These are phyloP conservation scores for Jaapia argillacea DNA, from an alignment of 768 basidiomycete genomes.

Conservation along the genomic window DNA sequence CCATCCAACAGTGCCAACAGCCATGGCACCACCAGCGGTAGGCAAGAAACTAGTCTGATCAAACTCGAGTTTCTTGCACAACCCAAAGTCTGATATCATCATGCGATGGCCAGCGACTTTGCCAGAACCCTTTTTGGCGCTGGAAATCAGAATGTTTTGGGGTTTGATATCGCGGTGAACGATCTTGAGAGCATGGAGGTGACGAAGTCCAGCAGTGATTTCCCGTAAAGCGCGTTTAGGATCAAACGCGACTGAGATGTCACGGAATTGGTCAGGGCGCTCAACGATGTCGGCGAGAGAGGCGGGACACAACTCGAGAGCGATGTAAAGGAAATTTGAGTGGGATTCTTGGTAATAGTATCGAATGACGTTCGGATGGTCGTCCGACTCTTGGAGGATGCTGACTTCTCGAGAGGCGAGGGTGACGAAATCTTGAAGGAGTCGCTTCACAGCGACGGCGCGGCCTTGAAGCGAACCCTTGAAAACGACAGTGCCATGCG, in stretches of 20 bases:
- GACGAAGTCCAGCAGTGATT: conserved; percentile 79
- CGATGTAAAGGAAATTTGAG: conserved; percentile 93
- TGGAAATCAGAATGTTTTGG: conserved; percentile 89
- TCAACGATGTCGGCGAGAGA: conserved; percentile 85
- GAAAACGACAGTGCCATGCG: conserved; percentile 94
- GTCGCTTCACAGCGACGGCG: conserved; percentile 95
- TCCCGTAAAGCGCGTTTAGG: conserved; percentile 83
- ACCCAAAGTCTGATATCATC: conserved; percentile 94
- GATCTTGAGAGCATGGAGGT: conserved; percentile 89
- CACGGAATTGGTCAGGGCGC: conserved; percentile 65
- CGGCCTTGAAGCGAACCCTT: conserved; percentile 93
- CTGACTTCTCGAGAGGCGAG: conserved; percentile 90
- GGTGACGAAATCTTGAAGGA: conserved; percentile 91
- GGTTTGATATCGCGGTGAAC: conserved; percentile 99
- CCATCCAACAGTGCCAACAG: conserved; percentile 94
- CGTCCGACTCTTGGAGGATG: conserved; percentile 92
- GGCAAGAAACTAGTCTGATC: conserved; percentile 97
- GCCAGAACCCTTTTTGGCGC: conserved; percentile 43
- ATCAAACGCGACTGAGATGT: conserved; percentile 70
- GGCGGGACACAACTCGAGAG: conserved; percentile 88
- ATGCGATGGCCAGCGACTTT: conserved; percentile 51
- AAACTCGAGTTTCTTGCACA: conserved; percentile 90
- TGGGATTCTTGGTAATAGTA: conserved; percentile 97
- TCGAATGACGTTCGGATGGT: conserved; percentile 96
- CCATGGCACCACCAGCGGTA: conserved; percentile 81